Percentiles rank a stretch among this genome's conserved stretches.
Conservation (phyloP, 1,284 basidiomycete genomes). For the Boletus mariae region DNA sequence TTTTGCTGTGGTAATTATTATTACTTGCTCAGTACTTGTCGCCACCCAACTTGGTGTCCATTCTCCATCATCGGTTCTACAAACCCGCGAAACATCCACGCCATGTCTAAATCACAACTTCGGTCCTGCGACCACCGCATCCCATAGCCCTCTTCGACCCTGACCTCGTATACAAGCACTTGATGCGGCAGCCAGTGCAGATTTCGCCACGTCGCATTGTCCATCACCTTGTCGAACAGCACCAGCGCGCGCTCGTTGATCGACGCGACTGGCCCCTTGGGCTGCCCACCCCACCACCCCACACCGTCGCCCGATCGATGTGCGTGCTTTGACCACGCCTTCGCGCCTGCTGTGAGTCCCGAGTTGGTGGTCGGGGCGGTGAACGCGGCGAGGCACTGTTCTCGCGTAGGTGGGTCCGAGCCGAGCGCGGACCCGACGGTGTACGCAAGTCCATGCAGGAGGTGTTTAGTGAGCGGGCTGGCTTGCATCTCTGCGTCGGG, state of each 20-base stretch:
- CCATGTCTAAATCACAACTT: neutral
- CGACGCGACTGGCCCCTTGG: constrained; percentile 45
- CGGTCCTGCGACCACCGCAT: constrained; percentile 58
- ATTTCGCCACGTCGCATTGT: constrained; percentile 51
- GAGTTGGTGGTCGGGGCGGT: constrained; percentile 40
- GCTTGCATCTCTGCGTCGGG: neutral
- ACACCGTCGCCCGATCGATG: constrained; percentile 41
- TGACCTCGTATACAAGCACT: constrained; percentile 54
- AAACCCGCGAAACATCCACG: constrained; percentile 57
- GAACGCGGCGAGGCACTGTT: constrained; percentile 48
- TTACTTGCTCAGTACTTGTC: constrained; percentile 34
- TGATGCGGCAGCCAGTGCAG: constrained; percentile 58
- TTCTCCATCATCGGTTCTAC: constrained; percentile 63
- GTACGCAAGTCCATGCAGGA: constrained; percentile 50
- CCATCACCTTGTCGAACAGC: constrained; percentile 50
- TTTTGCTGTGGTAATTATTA: neutral
- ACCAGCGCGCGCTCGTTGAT: constrained; percentile 49
- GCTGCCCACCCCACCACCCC: constrained; percentile 55
- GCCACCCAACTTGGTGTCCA: constrained; percentile 57
- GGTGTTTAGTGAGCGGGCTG: constrained; percentile 39
- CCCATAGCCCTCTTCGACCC: constrained; percentile 56
- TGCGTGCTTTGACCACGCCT: constrained; percentile 59
- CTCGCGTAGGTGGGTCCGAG: constrained; percentile 35
- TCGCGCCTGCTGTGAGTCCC: constrained; percentile 50
- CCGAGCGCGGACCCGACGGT: constrained; percentile 58